Evolutionary conservation across 139 green algal genomes (phyloP).

Genomic region (Volvox reticuliferus): DNA sequence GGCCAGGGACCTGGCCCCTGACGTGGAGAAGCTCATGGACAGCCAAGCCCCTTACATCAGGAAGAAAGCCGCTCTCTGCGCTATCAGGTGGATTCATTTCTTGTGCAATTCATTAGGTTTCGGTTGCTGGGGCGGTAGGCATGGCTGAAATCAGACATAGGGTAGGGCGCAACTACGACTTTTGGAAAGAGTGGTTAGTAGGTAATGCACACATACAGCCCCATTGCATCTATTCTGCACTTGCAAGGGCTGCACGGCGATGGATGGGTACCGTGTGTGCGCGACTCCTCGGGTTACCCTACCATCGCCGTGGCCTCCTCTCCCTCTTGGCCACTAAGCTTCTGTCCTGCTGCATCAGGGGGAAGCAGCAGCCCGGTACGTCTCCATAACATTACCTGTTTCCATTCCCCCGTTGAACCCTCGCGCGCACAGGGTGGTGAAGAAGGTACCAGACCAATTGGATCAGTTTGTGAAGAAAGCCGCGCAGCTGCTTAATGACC

Average conservation of each 20-base stretch:
- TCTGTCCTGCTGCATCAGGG: not conserved
- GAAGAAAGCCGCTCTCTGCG: slow-evolving; percentile 96
- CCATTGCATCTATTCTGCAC: no score
- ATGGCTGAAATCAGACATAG: no score
- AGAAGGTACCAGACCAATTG: slow-evolving; percentile 94
- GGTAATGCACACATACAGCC: no score
- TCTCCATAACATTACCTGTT: not conserved
- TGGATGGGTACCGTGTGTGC: no score
- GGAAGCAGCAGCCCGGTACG: not conserved
- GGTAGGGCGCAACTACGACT: no score
- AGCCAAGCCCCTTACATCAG: slow-evolving; percentile 86
- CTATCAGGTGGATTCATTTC: slow-evolving; percentile 66
- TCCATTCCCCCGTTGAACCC: not conserved
- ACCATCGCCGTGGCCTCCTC: not conserved
- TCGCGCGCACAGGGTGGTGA: slow-evolving; percentile 76
- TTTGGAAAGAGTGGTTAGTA: no score
- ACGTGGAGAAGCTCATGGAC: slow-evolving; percentile 92
- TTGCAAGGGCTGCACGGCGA: no score
- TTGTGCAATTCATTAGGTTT: no score
- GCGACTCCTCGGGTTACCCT: no score
- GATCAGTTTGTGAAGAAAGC: slow-evolving; percentile 89
- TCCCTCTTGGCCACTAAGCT: not conserved
- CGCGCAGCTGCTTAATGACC: slow-evolving; percentile 85
- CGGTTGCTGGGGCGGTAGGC: no score
- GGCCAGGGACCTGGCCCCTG: slow-evolving; percentile 94